Evolutionary conservation across 2,329 filamentous ascomycete species (phyloP).

Genomic region (Incumbomyces lentus): DNA sequence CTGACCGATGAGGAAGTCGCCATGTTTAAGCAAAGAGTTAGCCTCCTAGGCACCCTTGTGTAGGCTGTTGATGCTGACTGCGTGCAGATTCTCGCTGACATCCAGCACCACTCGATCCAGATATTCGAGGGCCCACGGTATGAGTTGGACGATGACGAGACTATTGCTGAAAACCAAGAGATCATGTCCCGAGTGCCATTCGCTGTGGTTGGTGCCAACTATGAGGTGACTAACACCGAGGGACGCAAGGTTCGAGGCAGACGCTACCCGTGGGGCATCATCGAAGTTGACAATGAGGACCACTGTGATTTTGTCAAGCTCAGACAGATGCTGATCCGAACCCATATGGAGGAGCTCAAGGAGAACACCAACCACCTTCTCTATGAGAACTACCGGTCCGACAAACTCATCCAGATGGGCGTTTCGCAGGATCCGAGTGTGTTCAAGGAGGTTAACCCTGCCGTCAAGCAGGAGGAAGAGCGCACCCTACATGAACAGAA

Average conservation of each 20-base stretch:
- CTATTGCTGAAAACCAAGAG: constrained; percentile 98
- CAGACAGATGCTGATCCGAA: constrained; percentile 98
- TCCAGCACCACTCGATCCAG: constrained; percentile 92
- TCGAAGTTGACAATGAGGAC: constrained; percentile 99
- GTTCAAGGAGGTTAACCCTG: constrained; percentile 99
- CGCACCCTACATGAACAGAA: constrained; percentile 97
- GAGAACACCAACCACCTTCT: constrained; percentile 98
- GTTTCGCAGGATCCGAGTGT: constrained; percentile 97
- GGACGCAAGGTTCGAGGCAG: constrained; percentile 93
- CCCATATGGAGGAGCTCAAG: constrained; percentile 99
- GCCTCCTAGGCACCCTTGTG: constrained; percentile 28
- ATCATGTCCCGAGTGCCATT: constrained; percentile 99
- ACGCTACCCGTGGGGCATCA: constrained; percentile 94
- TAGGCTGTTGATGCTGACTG: constrained; percentile 20
- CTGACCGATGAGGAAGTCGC: constrained; percentile 93
- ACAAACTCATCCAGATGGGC: constrained; percentile 98
- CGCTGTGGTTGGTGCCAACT: constrained; percentile 92
- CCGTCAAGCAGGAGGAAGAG: constrained; percentile 99
- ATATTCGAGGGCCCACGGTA: constrained; percentile 98
- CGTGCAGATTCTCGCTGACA: constrained; percentile 81
- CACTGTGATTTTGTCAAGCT: constrained; percentile 99
- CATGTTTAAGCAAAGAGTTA: constrained; percentile 90
- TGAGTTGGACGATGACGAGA: constrained; percentile 98
- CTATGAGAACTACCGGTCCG: constrained; percentile 99
- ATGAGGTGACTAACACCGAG: constrained; percentile 81